These are phyloP conservation scores for Fusarium sp. DNA, from an alignment of 2,329 filamentous ascomycete genomes.

Conservation along the genomic window DNA sequence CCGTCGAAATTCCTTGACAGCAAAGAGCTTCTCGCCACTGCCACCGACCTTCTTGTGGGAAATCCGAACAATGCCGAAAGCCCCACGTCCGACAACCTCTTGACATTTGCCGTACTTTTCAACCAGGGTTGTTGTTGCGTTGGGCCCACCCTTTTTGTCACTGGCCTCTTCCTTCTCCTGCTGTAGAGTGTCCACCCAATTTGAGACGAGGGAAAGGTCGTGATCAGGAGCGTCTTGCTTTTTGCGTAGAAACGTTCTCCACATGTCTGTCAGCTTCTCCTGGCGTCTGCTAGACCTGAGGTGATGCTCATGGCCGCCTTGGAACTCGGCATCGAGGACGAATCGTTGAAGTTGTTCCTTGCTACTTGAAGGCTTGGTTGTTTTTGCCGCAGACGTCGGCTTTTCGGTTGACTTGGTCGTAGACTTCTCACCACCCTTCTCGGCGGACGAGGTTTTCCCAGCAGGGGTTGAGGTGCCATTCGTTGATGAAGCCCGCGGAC, in stretches of 20 bases:
- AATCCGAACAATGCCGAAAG: constrained; percentile 97
- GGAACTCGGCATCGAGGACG: constrained; percentile 59
- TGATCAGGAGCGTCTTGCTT: constrained; percentile 82
- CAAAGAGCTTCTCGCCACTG: constrained; percentile 89
- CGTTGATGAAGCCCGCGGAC: constrained; percentile 52
- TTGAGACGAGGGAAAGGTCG: constrained; percentile 92
- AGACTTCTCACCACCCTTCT: constrained; percentile 49
- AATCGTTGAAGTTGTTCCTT: constrained; percentile 63
- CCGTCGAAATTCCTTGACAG: constrained; percentile 97
- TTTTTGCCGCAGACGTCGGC: constrained; percentile 41
- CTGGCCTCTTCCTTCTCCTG: constrained; percentile 87
- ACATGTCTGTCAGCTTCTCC: constrained; percentile 94
- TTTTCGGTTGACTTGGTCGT: constrained; percentile 43
- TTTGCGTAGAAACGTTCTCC: constrained; percentile 86
- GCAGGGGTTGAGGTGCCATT: constrained; percentile 52
- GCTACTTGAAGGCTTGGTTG: constrained; percentile 44
- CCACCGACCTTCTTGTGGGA: constrained; percentile 94
- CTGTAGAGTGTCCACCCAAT: constrained; percentile 94
- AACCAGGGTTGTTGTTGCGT: constrained; percentile 78
- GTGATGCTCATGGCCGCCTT: constrained; percentile 86
- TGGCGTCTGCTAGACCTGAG: constrained; percentile 91
- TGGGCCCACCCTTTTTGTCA: constrained; percentile 82
- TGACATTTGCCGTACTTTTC: constrained; percentile 99
- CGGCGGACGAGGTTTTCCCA: constrained; percentile 58
- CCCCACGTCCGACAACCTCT: constrained; percentile 93